Conservation (phyloP, 805 yeast genomes). For the Pichia cephalocereana region DNA sequence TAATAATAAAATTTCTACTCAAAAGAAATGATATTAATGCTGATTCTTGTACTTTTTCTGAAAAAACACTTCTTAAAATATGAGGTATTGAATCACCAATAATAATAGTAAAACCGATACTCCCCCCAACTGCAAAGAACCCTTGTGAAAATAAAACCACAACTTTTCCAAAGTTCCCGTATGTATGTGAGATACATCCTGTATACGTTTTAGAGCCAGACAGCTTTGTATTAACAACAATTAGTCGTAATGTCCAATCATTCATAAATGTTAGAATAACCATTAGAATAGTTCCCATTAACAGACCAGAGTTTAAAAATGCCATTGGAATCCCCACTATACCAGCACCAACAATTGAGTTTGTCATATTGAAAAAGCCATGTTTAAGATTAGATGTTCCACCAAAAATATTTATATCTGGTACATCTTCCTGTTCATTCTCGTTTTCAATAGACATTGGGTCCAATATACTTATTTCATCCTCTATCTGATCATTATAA, state of each 20-base stretch:
- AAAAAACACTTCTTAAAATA: conserved; percentile 56
- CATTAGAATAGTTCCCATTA: conserved; percentile 62
- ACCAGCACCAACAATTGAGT: conserved; percentile 92
- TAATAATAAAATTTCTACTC: conserved; percentile 61
- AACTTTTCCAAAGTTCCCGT: conserved; percentile 63
- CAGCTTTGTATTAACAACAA: conserved; percentile 73
- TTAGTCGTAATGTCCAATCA: conserved; percentile 79
- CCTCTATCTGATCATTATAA: conserved; percentile 9
- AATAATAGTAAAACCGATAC: conserved; percentile 87
- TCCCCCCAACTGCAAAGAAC: conserved; percentile 88
- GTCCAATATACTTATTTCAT: conserved; percentile 8
- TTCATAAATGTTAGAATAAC: conserved; percentile 55
- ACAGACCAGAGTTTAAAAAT: conserved; percentile 65
- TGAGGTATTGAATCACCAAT: conserved; percentile 95
- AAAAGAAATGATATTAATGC: conserved; percentile 45
- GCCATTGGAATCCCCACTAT: conserved; percentile 93
- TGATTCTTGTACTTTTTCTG: conserved; percentile 28
- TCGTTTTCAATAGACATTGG: conserved; percentile 5
- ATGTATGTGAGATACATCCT: conserved; percentile 72
- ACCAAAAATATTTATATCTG: background rate
- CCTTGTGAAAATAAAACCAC: conserved; percentile 70
- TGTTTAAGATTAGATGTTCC: conserved; percentile 48
- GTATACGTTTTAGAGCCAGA: conserved; percentile 75
- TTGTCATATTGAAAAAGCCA: conserved; percentile 98
- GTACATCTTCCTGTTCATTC: background rate